These are phyloP conservation scores for Penicillium canescens DNA, from an alignment of 495 filamentous ascomycete genomes.

Conservation along the genomic window DNA sequence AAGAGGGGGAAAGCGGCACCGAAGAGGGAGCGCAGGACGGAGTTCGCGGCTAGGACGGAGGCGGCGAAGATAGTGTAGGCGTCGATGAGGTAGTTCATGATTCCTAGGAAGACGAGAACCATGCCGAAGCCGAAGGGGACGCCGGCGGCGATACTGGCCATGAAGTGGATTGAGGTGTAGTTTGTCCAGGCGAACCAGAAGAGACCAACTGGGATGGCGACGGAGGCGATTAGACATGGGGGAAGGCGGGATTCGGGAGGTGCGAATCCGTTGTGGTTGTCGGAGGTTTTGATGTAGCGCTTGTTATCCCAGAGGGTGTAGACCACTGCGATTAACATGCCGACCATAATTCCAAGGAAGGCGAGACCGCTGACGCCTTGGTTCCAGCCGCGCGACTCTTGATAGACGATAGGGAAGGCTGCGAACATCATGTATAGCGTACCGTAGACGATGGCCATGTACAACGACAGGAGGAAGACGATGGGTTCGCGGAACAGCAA, in stretches of 20 bases:
- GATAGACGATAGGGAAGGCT: conserved; percentile 78
- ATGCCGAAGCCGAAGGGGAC: conserved; percentile 75
- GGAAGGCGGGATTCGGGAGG: conserved; percentile 52
- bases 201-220: conserved; percentile 49
- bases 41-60: conserved; percentile 76
- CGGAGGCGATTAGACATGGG: conserved; percentile 42
- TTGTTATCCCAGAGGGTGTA: conserved; percentile 53
- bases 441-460: conserved; percentile 75
- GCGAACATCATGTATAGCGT: conserved; percentile 85
- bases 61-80: conserved; percentile 81
- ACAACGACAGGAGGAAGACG: conserved; percentile 64
- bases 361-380: conserved; percentile 71
- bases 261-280: conserved; percentile 40
- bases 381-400: conserved; percentile 70
- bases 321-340: conserved; percentile 67
- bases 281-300: conserved; percentile 40
- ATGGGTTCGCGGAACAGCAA: conserved; percentile 57
- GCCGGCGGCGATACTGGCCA: conserved; percentile 62
- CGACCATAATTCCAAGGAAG: conserved; percentile 79
- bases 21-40: conserved; percentile 66
- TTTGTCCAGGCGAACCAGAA: conserved; percentile 75
- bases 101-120: conserved; percentile 71
- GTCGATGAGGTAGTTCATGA: conserved; percentile 82
- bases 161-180: conserved; percentile 67
- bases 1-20: conserved; percentile 87